phyloP scores from a whole-genome alignment of 495 filamentous ascomycete species.

The Tuber magnatum region DNA sequence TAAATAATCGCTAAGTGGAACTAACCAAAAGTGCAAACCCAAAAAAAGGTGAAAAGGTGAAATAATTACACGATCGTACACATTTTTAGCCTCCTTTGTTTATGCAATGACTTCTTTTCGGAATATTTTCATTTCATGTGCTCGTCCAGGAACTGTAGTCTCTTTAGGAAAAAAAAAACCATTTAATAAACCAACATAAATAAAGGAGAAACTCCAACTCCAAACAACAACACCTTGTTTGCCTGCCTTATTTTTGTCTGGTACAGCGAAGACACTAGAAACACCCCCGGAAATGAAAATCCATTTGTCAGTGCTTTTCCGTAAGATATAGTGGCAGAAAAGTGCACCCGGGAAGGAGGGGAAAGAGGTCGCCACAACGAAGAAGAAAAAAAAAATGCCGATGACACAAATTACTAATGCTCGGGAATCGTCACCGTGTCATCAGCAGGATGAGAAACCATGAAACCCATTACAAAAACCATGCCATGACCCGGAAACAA shows the following conservation, averaged over 20 bases:
- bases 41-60: not conserved
- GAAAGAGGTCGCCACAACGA: not conserved
- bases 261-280: not conserved
- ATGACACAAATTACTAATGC: not conserved
- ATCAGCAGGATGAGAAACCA: not conserved
- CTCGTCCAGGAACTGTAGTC: not conserved
- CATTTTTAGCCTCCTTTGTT: not conserved
- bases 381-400: not conserved
- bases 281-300: not conserved
- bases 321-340: not conserved
- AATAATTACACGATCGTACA: not conserved
- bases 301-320: slow-evolving; percentile 3
- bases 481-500: not conserved
- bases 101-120: not conserved
- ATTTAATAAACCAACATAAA: not conserved
- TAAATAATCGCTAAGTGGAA: not conserved
- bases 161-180: not conserved
- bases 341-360: not conserved
- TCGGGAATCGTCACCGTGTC: not conserved
- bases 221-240: not conserved
- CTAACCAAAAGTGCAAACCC: not conserved
- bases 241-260: not conserved
- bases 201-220: not conserved
- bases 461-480: not conserved
- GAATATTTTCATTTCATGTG: not conserved